A percentile compares a stretch with the other conserved stretches of the same genome.
These are phyloP conservation scores for Aspergillus flavus DNA, from an alignment of 2,329 filamentous ascomycete species.

Conservation along the genomic window DNA sequence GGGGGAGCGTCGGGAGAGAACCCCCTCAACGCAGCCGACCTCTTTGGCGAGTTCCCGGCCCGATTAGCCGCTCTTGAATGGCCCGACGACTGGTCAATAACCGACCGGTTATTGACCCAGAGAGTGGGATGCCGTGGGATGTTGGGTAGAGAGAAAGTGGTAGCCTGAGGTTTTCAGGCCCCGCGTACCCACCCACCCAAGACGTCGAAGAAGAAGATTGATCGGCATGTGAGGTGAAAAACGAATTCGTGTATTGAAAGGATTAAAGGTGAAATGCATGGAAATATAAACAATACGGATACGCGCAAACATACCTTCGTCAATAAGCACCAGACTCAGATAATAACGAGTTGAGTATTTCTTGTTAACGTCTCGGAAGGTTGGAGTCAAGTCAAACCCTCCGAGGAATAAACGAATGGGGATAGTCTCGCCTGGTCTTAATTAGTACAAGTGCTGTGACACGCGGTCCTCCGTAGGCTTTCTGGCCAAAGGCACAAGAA, in stretches of 20 bases:
- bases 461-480: neutral
- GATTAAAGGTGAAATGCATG: neutral
- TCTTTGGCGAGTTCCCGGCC: conserved; percentile 19
- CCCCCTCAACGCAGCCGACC: neutral
- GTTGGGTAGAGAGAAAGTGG: conserved; percentile 1
- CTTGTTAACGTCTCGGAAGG: conserved; percentile 99
- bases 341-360: conserved; percentile 99
- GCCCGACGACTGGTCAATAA: conserved; percentile 35
- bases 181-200: conserved; percentile 12
- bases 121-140: conserved; percentile 23
- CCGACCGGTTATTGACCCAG: conserved; percentile 39
- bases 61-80: conserved; percentile 22
- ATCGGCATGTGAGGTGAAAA: neutral
- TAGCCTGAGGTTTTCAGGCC: conserved; percentile 14
- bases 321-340: conserved; percentile 90
- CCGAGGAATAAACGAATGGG: conserved; percentile 96
- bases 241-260: neutral
- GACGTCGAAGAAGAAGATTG: neutral
- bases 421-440: conserved; percentile 73
- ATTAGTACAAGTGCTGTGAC: conserved; percentile 22
- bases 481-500: too few relatives aligned
- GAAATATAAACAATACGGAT: neutral
- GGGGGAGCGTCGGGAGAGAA: conserved; percentile 12
- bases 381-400: conserved; percentile 95
- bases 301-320: conserved; percentile 69